Percentiles rank a stretch among this genome's conserved stretches.
Conservation (phyloP, 306 rosid species). For the Lagenaria siceraria region DNA sequence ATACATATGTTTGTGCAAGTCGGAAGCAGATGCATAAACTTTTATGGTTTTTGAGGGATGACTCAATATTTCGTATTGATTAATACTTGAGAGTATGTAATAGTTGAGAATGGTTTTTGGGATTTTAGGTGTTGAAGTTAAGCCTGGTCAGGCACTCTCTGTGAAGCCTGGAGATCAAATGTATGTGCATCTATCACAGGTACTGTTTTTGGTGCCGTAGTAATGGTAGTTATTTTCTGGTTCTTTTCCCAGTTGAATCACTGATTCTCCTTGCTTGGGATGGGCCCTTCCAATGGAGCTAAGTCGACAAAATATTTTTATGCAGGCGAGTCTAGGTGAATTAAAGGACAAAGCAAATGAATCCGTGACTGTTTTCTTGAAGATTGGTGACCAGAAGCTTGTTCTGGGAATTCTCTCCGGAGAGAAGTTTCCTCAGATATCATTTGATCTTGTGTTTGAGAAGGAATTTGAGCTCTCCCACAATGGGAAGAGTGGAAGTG, state of each 20-base stretch:
- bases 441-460: slow-evolving; percentile 66
- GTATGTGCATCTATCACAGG: slow-evolving; percentile 78
- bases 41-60: background rate
- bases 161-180: slow-evolving; percentile 25
- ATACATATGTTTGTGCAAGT: too few species aligned
- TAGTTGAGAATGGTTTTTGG: background rate
- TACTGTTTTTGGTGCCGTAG: background rate
- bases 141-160: slow-evolving; percentile 47
- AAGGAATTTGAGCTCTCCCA: slow-evolving; percentile 85
- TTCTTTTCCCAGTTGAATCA: background rate
- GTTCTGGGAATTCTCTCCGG: slow-evolving; percentile 54
- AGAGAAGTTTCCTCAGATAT: slow-evolving; percentile 52
- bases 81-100: too few species aligned
- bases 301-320: background rate
- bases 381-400: slow-evolving; percentile 44
- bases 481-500: slow-evolving; percentile 47
- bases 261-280: background rate
- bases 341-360: slow-evolving; percentile 41
- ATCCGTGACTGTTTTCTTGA: slow-evolving; percentile 26
- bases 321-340: slow-evolving; percentile 72
- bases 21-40: too few species aligned
- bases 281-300: background rate
- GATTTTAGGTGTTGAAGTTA: slow-evolving; percentile 68
- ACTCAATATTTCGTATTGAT: too few species aligned
- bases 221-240: background rate